phyloP scores from a whole-genome alignment of 2,329 filamentous ascomycete genomes.

The Gremmenia infestans region DNA sequence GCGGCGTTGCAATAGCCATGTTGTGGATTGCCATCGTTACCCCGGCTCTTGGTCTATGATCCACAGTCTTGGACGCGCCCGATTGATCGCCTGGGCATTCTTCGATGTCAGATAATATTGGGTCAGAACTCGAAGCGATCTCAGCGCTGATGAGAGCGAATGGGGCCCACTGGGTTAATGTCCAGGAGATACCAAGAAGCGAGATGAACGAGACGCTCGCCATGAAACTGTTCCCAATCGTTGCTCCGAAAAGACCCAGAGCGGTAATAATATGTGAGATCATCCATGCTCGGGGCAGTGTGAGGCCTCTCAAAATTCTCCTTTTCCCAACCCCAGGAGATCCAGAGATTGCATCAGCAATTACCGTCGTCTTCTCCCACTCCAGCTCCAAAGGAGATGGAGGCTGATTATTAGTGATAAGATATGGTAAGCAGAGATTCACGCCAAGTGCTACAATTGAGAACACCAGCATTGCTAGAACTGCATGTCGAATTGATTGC shows the following conservation, averaged over 20 bases:
- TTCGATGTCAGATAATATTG: neutral
- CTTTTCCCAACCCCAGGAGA: no score
- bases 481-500: constrained; percentile 2
- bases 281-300: constrained; percentile 9
- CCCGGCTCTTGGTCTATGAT: neutral
- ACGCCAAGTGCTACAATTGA: neutral
- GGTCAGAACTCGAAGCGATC: constrained; percentile 1
- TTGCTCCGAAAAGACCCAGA: constrained; percentile 11
- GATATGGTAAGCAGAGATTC: neutral
- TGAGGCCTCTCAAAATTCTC: no score
- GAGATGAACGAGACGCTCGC: constrained; percentile 9
- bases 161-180: constrained; percentile 30
- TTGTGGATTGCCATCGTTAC: constrained; percentile 13
- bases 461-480: neutral
- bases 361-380: no score
- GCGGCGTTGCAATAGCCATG: constrained; percentile 12
- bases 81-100: neutral
- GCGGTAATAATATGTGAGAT: constrained; percentile 14
- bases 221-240: constrained; percentile 9
- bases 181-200: constrained; percentile 27
- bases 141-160: constrained; percentile 29
- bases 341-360: no score
- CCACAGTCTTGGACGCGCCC: constrained; percentile 1
- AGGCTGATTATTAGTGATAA: no score
- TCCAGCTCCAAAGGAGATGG: no score